A percentile compares a stretch with the other conserved stretches of the same genome.
Evolutionary conservation across 345 rosid genomes (phyloP).

Genomic region (Geranium rotundifolium): DNA sequence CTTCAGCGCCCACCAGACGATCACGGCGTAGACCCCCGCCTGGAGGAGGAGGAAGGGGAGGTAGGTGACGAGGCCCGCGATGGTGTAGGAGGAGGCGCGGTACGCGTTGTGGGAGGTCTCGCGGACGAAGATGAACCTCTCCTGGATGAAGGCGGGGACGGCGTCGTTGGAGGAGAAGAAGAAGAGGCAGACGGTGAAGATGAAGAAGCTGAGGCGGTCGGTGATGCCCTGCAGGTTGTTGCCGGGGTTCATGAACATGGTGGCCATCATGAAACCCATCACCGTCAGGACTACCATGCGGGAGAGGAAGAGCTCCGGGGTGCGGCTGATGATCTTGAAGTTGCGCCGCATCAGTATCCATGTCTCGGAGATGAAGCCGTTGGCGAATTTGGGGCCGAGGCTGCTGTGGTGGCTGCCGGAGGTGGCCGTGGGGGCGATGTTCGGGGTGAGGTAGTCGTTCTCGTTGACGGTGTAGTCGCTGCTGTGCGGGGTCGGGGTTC

Average conservation of each 20-base stretch:
- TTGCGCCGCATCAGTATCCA: slow-evolving; percentile 60
- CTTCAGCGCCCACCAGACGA: slow-evolving; percentile 41
- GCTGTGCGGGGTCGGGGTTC: slow-evolving; percentile 51
- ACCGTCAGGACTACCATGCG: slow-evolving; percentile 46
- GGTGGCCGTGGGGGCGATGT: not conserved
- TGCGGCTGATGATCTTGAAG: slow-evolving; percentile 51
- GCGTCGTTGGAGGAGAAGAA: slow-evolving; percentile 71
- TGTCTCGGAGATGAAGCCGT: slow-evolving; percentile 40
- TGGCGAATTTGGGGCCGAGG: slow-evolving; percentile 36
- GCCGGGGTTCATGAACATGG: slow-evolving; percentile 51
- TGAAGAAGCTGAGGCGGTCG: slow-evolving; percentile 46
- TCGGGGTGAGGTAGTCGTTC: slow-evolving; percentile 43
- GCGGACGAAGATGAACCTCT: slow-evolving; percentile 49
- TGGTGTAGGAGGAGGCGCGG: slow-evolving; percentile 54
- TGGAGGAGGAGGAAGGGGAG: slow-evolving; percentile 51
- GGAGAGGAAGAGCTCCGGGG: slow-evolving; percentile 64
- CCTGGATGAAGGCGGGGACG: slow-evolving; percentile 64
- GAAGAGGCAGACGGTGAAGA: slow-evolving; percentile 56
- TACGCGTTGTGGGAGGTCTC: slow-evolving; percentile 64
- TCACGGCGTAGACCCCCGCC: slow-evolving; percentile 38
- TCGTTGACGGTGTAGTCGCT: slow-evolving; percentile 72
- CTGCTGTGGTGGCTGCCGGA: not conserved
- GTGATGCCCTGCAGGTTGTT: slow-evolving; percentile 40
- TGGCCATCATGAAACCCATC: slow-evolving; percentile 71
- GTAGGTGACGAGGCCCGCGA: slow-evolving; percentile 49